Percentiles rank a stretch among this genome's conserved stretches.
Conservation (phyloP, 352 stramenopile species). For the Globisporangium cystogenes region DNA sequence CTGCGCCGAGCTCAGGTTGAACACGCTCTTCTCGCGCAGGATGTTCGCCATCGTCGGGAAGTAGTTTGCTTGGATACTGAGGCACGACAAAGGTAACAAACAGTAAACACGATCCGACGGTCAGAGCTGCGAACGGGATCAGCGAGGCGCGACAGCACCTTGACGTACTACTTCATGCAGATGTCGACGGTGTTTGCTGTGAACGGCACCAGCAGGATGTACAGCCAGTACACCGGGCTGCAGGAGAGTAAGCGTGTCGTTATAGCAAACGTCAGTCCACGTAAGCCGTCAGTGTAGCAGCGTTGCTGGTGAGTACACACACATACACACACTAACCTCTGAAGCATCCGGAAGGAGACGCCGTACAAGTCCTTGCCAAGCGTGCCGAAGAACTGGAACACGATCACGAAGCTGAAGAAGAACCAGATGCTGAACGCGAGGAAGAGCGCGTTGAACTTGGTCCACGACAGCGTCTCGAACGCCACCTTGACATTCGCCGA, state of each 20-base stretch:
- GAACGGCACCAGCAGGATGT: constrained; percentile 56
- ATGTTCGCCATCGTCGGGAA: constrained; percentile 64
- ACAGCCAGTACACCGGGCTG: constrained; percentile 65
- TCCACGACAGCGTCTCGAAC: constrained; percentile 74
- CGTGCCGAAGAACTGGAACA: constrained; percentile 44
- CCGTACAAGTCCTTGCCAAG: constrained; percentile 50
- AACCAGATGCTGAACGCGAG: constrained; percentile 49
- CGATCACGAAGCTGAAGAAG: constrained; percentile 60
- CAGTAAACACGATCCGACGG: no score
- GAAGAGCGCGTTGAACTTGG: constrained; percentile 54
- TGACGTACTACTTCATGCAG: constrained; percentile 54
- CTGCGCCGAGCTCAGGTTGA: constrained; percentile 34
- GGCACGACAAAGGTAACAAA: neutral
- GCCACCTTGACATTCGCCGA: constrained; percentile 74
- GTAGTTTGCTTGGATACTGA: constrained; percentile 53
- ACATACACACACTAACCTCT: constrained; percentile 42
- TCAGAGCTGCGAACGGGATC: no score
- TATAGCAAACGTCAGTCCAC: constrained; percentile 1
- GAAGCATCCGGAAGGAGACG: constrained; percentile 47
- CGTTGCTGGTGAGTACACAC: neutral
- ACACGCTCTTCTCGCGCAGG: constrained; percentile 52
- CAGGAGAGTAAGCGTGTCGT: neutral
- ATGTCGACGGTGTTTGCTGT: constrained; percentile 59
- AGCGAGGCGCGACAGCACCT: no score
- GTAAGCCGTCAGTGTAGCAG: no score